Percentiles rank a stretch among this genome's conserved stretches.
phyloP scores from a whole-genome alignment of 148 eudicot genomes.

The Silene conica region DNA sequence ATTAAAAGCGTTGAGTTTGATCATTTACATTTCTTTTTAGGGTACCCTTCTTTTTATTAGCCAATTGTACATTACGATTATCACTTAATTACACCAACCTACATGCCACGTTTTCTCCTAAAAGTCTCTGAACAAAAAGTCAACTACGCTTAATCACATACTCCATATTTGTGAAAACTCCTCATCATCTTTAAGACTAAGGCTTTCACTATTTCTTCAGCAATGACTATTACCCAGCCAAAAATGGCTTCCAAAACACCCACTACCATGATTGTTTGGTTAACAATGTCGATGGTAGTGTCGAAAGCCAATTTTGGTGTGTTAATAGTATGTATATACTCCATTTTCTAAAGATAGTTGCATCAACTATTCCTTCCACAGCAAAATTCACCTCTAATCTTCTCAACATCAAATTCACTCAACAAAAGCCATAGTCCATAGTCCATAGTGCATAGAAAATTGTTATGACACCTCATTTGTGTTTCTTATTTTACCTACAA shows the following conservation, averaged over 20 bases:
- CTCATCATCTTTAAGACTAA: neutral
- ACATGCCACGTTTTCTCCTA: neutral
- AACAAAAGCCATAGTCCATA: neutral
- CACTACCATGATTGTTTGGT: neutral
- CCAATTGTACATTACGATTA: constrained; percentile 2
- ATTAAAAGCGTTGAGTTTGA: neutral
- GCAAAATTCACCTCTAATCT: constrained; percentile 1
- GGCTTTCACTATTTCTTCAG: neutral
- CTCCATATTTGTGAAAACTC: neutral
- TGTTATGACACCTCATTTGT: neutral
- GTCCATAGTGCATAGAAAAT: neutral
- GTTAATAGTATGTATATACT: neutral
- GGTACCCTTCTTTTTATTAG: neutral
- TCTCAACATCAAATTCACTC: neutral
- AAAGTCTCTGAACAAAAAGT: neutral
- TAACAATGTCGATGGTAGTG: neutral
- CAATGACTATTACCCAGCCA: neutral
- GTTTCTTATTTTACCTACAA: neutral
- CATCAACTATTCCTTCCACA: neutral
- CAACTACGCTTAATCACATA: constrained; percentile 6
- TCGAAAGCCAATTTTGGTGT: neutral
- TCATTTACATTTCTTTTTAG: neutral
- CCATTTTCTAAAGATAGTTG: neutral
- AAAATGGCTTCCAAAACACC: neutral
- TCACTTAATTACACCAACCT: neutral